These are phyloP conservation scores for Lodderomyces margitis DNA, from an alignment of 1,139 yeast species.

Conservation along the genomic window DNA sequence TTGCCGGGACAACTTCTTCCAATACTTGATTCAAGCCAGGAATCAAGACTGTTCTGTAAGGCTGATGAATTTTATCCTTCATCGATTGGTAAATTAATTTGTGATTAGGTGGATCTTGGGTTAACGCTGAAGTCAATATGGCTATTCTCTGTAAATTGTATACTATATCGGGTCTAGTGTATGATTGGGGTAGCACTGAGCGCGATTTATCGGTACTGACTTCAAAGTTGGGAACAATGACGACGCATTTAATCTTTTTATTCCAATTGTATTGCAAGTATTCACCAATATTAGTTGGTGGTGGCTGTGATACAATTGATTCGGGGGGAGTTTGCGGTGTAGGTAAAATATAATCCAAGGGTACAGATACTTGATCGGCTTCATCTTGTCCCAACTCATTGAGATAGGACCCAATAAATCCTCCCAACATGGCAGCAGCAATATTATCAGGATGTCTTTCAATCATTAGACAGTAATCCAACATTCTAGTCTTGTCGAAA, in stretches of 20 bases:
- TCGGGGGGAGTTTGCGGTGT: slow-evolving; percentile 71
- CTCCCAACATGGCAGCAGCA: slow-evolving; percentile 99
- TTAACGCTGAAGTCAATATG: slow-evolving; percentile 66
- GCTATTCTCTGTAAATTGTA: slow-evolving; percentile 69
- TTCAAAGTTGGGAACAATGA: slow-evolving; percentile 91
- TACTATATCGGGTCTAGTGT: slow-evolving; percentile 79
- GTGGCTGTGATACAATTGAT: slow-evolving; percentile 33
- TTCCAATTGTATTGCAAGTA: slow-evolving; percentile 87
- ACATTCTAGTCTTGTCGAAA: slow-evolving; percentile 73
- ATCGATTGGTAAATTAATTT: slow-evolving; percentile 86
- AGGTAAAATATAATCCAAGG: slow-evolving; percentile 80
- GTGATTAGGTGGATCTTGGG: slow-evolving; percentile 78
- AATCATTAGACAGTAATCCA: slow-evolving; percentile 93
- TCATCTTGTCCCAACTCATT: slow-evolving; percentile 75
- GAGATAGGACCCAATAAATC: slow-evolving; percentile 92
- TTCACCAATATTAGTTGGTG: slow-evolving; percentile 87
- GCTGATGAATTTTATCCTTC: slow-evolving; percentile 97
- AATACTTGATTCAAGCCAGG: slow-evolving; percentile 88
- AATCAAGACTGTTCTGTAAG: slow-evolving; percentile 83
- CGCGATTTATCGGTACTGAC: slow-evolving; percentile 90
- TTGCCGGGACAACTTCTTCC: slow-evolving; percentile 74
- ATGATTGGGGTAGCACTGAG: slow-evolving; percentile 79
- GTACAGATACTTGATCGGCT: slow-evolving; percentile 71
- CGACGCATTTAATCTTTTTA: slow-evolving; percentile 76
- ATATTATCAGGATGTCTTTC: slow-evolving; percentile 98